phyloP scores from a whole-genome alignment of 495 filamentous ascomycete genomes.

The Penicillium pulvis region DNA sequence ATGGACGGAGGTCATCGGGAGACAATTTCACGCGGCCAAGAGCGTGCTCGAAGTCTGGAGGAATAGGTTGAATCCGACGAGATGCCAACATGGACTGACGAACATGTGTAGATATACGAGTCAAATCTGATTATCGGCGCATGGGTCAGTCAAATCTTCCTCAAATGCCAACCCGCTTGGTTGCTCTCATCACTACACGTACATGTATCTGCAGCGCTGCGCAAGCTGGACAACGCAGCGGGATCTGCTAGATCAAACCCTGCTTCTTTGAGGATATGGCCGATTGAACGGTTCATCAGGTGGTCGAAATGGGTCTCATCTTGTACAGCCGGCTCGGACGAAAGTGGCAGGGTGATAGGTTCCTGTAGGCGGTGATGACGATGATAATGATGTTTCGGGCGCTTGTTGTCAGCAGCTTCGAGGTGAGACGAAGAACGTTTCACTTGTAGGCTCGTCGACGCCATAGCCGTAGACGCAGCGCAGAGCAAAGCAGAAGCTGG shows the following conservation, averaged over 20 bases:
- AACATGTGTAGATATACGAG: conserved; percentile 56
- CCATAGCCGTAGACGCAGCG: conserved; percentile 29
- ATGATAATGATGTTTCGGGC: conserved; percentile 48
- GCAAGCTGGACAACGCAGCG: conserved; percentile 59
- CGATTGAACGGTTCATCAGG: conserved; percentile 60
- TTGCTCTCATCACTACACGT: conserved; percentile 25
- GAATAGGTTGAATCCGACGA: conserved; percentile 62
- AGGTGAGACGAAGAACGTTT: conserved; percentile 47
- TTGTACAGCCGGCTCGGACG: conserved; percentile 27
- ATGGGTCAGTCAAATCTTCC: conserved; percentile 1
- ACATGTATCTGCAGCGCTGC: conserved; percentile 65
- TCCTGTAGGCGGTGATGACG: conserved; percentile 49
- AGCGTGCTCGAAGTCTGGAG: conserved; percentile 70
- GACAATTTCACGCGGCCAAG: conserved; percentile 42
- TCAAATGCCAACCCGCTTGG: neutral
- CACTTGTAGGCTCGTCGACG: conserved; percentile 33
- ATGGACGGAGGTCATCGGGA: conserved; percentile 43
- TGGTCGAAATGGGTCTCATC: conserved; percentile 50
- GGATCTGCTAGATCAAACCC: conserved; percentile 63
- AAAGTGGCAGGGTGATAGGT: conserved; percentile 29
- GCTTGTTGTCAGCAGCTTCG: conserved; percentile 37
- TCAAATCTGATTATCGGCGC: conserved; percentile 50
- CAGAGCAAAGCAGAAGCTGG: conserved; percentile 1
- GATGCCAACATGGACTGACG: conserved; percentile 62
- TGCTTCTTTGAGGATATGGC: conserved; percentile 50